Evolutionary conservation across 345 rosid species (phyloP), one percentile per base, ranked within the genome.

Genomic region (Rhizophora apiculata): DNA sequence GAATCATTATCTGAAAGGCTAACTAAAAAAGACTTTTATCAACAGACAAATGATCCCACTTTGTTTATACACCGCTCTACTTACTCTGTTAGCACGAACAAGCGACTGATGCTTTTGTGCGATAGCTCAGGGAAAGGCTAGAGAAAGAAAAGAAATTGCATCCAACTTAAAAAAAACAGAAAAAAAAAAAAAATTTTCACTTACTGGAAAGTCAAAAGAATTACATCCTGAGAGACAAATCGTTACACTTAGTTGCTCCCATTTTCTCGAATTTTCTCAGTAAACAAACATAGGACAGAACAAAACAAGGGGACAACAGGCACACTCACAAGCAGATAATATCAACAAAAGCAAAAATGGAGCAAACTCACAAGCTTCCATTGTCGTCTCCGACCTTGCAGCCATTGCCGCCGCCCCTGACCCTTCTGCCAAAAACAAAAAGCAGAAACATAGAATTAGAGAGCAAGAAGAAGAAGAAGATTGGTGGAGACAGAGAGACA

Each of bases 301-400:
- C 49, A 68, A 69, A 32, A 39, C 31, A 63, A 68, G 53, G 63
- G 32, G 53, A 68, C 43, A 21, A 56, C 43, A 24, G 39, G 56
- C 48, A 49, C n/a, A 54, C 10, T 20, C 24, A 66, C 39, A 57
- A 56, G 31, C 20, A 32, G 18, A 62, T 5, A 82, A 43, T 3
- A 13, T 43, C 49, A 43, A 43, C 18, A 13, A 2, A 43, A 43
- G 0, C 4, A 13, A 43, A 13, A 43, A 43, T 13, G 49, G 15
- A n/a, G 53, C 34, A 53, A 46, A 87, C 99, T 92, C 81, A 95
- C 99, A 95, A 87, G 89, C 92, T 92, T 75, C 99, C 99, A 78
- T 87, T 95, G 72, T 95, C 97, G 55, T 95, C 99, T 59, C 99
- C 96, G 74, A 89, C 90, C 88, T 95, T 95, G 91, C 97, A 89